Evolutionary conservation across 805 yeast genomes (phyloP), one percentile per base, ranked within the genome.

Genomic region (Ogataea trehalophila): DNA sequence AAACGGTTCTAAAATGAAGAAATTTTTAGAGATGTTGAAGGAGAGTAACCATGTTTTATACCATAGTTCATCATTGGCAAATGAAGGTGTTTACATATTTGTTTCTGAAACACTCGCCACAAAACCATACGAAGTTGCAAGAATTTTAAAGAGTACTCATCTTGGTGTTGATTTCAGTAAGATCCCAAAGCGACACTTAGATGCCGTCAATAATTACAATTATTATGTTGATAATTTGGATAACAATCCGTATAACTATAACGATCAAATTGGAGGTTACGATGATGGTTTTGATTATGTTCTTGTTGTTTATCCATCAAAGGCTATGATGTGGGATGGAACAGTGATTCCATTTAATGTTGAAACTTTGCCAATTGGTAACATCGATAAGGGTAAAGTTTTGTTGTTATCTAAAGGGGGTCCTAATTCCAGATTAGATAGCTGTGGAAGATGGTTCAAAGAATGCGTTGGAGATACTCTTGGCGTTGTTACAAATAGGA

Each of bases 261-360:
- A 9, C 11, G 42, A 49, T 40, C 49, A 36, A 3, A 50, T 48
- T 33, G 57, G 45, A 22, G 49, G 39, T 16, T 47, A 45, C 42
- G 53, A 51, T 20, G 50, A 53, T 22, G 52, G 51, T 4, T 53
- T 43, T 26, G 87, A 89, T 0, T 88, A 87, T 53, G 76, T 88
- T 14, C 57, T 90, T 26, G 84, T 88, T 0, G 66, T 91, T 5
- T 82, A 87, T 57, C 90, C 96, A 0, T 75, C 83, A 2, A 87
- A 87, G 57, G 95, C 97, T 0, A 76, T 91, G 66, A 80, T 87
- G 42, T 92, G 98, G 98, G 90, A 86, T 51, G 97, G 97, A 5
- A 75, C 79, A 16, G 81, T 85, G 52, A 74, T 83, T 36, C 76
- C 81, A 39, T 62, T 87, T 6, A 72, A 74, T 14, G 63, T 79